A percentile compares a stretch with the other conserved stretches of the same genome.
These are phyloP conservation scores for Melanopsichium pennsylvanicum DNA, from an alignment of 1,284 basidiomycete species.

Conservation along the genomic window DNA sequence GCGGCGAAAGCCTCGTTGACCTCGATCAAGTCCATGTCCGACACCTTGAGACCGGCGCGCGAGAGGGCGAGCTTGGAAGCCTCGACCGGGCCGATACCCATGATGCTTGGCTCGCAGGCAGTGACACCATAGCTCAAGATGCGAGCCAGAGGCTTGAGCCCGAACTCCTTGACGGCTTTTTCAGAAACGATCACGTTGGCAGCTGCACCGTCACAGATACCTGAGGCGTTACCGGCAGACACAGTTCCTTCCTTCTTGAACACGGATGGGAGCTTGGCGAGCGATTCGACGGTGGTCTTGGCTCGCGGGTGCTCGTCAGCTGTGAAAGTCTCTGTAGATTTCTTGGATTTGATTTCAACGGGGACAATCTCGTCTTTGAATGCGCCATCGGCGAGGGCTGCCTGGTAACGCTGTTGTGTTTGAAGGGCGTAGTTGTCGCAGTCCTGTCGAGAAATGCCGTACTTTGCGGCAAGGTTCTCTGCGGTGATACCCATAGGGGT, in stretches of 20 bases:
- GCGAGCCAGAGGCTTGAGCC: conserved; percentile 84
- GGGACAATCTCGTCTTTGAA: conserved; percentile 67
- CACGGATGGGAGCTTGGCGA: conserved; percentile 82
- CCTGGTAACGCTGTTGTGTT: conserved; percentile 65
- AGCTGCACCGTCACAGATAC: conserved; percentile 95
- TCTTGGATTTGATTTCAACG: conserved; percentile 64
- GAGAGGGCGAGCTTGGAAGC: conserved; percentile 66
- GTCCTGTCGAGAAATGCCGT: conserved; percentile 81
- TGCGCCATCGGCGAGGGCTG: conserved; percentile 68
- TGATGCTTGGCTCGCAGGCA: conserved; percentile 71
- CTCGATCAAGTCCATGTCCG: conserved; percentile 71
- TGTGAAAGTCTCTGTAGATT: conserved; percentile 53
- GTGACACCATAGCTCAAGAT: conserved; percentile 75
- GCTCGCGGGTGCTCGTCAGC: conserved; percentile 72
- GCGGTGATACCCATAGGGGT: conserved; percentile 76
- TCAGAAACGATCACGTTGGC: conserved; percentile 92
- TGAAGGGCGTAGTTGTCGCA: conserved; percentile 73
- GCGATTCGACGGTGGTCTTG: conserved; percentile 89
- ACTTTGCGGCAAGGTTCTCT: conserved; percentile 84
- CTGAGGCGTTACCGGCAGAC: conserved; percentile 95
- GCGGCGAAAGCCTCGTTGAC: conserved; percentile 87
- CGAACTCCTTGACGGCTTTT: conserved; percentile 85
- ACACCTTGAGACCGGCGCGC: conserved; percentile 66
- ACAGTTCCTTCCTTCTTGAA: conserved; percentile 90
- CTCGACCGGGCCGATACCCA: conserved; percentile 72